Conservation (phyloP, 106 monocot genomes). For the Dioscorea alata region DNA sequence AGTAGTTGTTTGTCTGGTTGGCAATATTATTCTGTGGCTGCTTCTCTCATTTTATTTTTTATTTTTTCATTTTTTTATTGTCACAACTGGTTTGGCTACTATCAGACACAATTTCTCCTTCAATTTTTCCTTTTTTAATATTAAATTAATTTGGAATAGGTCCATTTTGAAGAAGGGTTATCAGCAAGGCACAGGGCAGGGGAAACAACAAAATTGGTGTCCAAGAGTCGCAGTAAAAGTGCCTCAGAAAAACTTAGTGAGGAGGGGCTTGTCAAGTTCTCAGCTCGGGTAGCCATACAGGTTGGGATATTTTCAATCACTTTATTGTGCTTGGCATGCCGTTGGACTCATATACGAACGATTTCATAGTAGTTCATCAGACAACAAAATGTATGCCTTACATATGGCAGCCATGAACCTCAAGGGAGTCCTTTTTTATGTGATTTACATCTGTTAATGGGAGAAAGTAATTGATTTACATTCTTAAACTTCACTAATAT, state of each 20-base stretch:
- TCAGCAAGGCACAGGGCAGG: constrained; percentile 43
- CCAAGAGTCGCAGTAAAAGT: constrained; percentile 68
- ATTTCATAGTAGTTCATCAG: background rate
- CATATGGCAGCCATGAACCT: too few species aligned
- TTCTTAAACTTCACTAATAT: too few species aligned
- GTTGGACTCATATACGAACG: background rate
- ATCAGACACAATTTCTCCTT: background rate
- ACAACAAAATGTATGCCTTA: too few species aligned
- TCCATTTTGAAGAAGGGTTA: constrained; percentile 90
- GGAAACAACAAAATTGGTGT: constrained; percentile 50
- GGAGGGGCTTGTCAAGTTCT: constrained; percentile 77
- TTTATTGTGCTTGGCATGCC: background rate
- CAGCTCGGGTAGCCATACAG: constrained; percentile 64
- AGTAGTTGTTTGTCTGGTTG: too few species aligned
- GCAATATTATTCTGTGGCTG: too few species aligned
- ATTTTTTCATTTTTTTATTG: too few species aligned
- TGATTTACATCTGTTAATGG: too few species aligned
- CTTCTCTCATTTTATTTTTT: too few species aligned
- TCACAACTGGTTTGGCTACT: too few species aligned
- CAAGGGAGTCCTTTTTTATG: too few species aligned
- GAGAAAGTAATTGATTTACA: too few species aligned
- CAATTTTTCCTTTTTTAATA: too few species aligned
- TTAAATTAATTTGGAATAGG: constrained; percentile 23
- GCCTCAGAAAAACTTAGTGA: constrained; percentile 69
- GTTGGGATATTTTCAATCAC: constrained; percentile 12